Percentiles rank a stretch among this genome's conserved stretches.
Evolutionary conservation across 257 asterid species (phyloP).

Genomic region (Solanum chilense): DNA sequence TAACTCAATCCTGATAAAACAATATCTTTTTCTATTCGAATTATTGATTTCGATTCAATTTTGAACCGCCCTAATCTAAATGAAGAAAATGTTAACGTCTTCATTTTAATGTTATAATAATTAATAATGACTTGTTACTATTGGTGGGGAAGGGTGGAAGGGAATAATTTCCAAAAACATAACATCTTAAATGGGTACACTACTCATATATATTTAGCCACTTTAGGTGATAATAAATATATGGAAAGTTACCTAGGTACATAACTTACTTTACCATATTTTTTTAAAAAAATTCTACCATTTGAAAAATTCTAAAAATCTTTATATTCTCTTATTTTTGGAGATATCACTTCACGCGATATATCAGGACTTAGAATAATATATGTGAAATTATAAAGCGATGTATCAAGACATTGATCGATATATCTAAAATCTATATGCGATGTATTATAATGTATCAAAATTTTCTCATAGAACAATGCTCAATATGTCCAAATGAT

Average conservation of each 20-base stretch:
- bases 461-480: not conserved
- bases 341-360: not conserved
- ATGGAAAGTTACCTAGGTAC: too few relatives aligned
- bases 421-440: accelerated
- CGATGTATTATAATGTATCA: not conserved
- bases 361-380: too few relatives aligned
- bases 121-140: not conserved
- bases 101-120: not conserved
- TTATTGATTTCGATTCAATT: too few relatives aligned
- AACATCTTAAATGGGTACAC: too few relatives aligned
- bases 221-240: not conserved
- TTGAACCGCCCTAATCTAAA: too few relatives aligned
- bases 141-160: not conserved
- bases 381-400: accelerated
- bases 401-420: not conserved
- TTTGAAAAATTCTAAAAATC: too few relatives aligned
- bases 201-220: not conserved
- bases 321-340: too few relatives aligned
- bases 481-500: not conserved
- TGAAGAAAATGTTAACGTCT: not conserved
- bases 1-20: too few relatives aligned
- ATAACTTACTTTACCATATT: too few relatives aligned
- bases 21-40: too few relatives aligned
- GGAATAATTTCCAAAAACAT: not conserved
- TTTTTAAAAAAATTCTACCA: not conserved